These are phyloP conservation scores for Acer saccharum DNA, from an alignment of 345 rosid genomes.

Conservation along the genomic window DNA sequence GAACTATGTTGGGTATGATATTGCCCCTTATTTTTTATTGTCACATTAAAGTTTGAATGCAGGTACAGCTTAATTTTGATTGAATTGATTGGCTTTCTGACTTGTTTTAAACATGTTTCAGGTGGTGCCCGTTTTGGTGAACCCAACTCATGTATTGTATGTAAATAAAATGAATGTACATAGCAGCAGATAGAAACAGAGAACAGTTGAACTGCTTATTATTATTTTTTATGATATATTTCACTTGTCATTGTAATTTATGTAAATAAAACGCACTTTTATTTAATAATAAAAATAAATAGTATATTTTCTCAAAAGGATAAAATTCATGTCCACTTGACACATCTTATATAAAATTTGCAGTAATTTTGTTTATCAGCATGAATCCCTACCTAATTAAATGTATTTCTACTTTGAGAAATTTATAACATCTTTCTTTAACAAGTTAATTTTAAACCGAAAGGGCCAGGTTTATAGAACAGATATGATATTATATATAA, in stretches of 20 bases:
- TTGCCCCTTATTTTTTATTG: not conserved
- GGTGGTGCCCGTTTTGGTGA: conserved; percentile 99
- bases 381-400: no score
- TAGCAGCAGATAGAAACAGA: not conserved
- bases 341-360: no score
- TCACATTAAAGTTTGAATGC: not conserved
- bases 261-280: conserved; percentile 11
- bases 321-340: no score
- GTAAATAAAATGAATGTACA: conserved; percentile 13
- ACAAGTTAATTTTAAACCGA: no score
- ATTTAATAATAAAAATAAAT: not conserved
- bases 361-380: no score
- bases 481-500: no score
- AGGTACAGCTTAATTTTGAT: not conserved
- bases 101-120: conserved; percentile 20
- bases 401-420: no score
- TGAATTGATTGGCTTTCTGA: not conserved
- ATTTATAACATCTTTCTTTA: no score
- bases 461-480: no score
- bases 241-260: not conserved
- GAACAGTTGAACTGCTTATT: not conserved
- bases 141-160: conserved; percentile 2
- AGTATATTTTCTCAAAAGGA: not conserved
- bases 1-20: conserved; percentile 89
- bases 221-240: not conserved